Evolutionary conservation across 2,329 filamentous ascomycete genomes (phyloP), one percentile per base, ranked within the genome.

Genomic region (Triangularia verruculosa): DNA sequence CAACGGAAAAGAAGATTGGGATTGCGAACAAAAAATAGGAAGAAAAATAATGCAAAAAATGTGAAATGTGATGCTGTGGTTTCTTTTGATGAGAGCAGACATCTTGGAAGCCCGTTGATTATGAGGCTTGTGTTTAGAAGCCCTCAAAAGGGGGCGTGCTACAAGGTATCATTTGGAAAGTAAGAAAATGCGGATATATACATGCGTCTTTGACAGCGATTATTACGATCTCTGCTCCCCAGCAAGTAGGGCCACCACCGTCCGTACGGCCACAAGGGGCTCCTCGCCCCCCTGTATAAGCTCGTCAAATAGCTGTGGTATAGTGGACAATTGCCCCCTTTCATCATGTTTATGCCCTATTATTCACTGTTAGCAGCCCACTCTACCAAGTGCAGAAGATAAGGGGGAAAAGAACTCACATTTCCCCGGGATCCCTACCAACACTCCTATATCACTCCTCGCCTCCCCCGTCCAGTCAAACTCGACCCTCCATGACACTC

Each of bases 381-480:
- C 2, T 47, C 24, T 25, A 7, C 20, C 32, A 59, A 27, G 4
- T 1, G 24, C 9, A 17, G 61, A 58, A 55, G 4, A 20, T n/a
- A n/a, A n/a, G n/a, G n/a, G n/a, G n/a, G 2, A 17, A 51, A n/a
- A 12, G 25, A 34, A 83, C 87, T 82, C 75, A 91, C 88, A 91
- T 72, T 83, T 85, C 7, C 78, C 79, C 0, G 89, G 88, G 47
- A 87, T 77, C 4, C 83, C 82, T 1, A 86, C 77, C 66, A 84
- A 72, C 11, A 88, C 78, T 4, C 76, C 77, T 15, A 91, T 74
- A 53, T 78, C 78, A 68, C 83, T 90, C 70, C 83, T 82, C 4
- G 86, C 88, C 71, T 91, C 89, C 5, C 89, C 89, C 0, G 88
- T 88, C 89, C 88, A 91, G 73, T 91, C 89, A 70, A 91, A 90